These are phyloP conservation scores for Trypanosoma lewisi DNA, from an alignment of 208 protist species.

Conservation along the genomic window DNA sequence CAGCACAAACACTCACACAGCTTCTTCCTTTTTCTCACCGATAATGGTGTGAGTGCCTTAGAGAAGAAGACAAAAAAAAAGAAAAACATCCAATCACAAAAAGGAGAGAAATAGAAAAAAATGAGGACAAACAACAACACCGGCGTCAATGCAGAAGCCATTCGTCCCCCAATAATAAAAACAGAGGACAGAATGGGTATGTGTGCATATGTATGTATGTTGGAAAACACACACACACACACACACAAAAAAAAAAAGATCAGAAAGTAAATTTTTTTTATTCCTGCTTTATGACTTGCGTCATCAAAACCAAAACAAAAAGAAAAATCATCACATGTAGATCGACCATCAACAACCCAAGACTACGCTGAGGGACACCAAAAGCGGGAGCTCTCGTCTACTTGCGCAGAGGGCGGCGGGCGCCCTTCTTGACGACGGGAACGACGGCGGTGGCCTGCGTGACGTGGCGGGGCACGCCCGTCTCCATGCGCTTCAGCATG, in stretches of 20 bases:
- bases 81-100: conserved; percentile 7
- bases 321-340: conserved; percentile 18
- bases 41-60: not conserved
- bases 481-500: conserved; percentile 88
- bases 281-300: not conserved
- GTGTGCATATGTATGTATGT: too few species aligned
- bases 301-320: conserved; percentile 22
- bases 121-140: not conserved
- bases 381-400: conserved; percentile 20
- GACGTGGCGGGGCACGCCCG: conserved; percentile 81
- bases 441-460: conserved; percentile 24
- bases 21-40: not conserved
- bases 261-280: conserved; percentile 2
- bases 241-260: conserved; percentile 16
- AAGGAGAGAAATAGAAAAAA: conserved; percentile 11
- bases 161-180: not conserved
- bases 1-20: not conserved
- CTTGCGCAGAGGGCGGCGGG: conserved; percentile 33
- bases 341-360: conserved; percentile 18
- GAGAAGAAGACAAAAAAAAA: not conserved
- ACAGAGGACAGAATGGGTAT: not conserved
- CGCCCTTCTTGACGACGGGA: conserved; percentile 29
- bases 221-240: too few species aligned
- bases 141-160: not conserved
- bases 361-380: too few species aligned